A percentile compares a stretch with the other conserved stretches of the same genome.
phyloP scores from a whole-genome alignment of 169 alveolate species.

The Theileria annulata region DNA sequence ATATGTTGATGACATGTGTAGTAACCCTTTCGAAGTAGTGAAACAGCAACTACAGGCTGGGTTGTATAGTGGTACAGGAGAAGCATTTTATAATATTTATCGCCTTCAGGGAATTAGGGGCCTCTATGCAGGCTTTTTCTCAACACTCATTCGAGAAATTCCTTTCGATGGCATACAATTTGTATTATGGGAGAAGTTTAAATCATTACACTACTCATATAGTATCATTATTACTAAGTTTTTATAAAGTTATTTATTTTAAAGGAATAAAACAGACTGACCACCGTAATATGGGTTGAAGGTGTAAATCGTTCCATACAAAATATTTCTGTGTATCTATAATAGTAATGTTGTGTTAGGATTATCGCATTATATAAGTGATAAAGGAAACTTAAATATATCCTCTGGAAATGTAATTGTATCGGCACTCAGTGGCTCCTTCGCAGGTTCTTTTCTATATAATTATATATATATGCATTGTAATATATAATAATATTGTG shows the following conservation, averaged over 20 bases:
- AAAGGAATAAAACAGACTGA: neutral
- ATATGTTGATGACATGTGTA: constrained; percentile 18
- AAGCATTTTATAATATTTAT: constrained; percentile 72
- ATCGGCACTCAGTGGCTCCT: constrained; percentile 66
- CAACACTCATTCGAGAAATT: constrained; percentile 85
- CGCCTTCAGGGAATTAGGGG: constrained; percentile 79
- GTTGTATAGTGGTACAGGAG: constrained; percentile 65
- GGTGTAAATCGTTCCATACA: neutral
- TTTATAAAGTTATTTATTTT: neutral
- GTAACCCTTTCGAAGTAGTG: constrained; percentile 90
- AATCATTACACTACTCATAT: constrained; percentile 55
- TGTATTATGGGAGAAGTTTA: constrained; percentile 84
- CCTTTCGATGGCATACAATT: constrained; percentile 90
- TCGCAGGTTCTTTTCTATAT: constrained; percentile 36
- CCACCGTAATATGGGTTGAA: neutral
- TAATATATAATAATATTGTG: neutral
- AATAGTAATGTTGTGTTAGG: constrained; percentile 5
- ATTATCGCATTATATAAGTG: constrained; percentile 32
- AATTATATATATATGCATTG: neutral
- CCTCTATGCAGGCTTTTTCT: constrained; percentile 82
- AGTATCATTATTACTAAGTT: neutral
- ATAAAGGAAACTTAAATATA: constrained; percentile 33
- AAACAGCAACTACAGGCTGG: constrained; percentile 89
- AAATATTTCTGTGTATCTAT: neutral
- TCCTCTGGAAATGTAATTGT: constrained; percentile 55